These are phyloP conservation scores for Trichoderma orchidacearum DNA, from an alignment of 495 filamentous ascomycete species.

Conservation along the genomic window DNA sequence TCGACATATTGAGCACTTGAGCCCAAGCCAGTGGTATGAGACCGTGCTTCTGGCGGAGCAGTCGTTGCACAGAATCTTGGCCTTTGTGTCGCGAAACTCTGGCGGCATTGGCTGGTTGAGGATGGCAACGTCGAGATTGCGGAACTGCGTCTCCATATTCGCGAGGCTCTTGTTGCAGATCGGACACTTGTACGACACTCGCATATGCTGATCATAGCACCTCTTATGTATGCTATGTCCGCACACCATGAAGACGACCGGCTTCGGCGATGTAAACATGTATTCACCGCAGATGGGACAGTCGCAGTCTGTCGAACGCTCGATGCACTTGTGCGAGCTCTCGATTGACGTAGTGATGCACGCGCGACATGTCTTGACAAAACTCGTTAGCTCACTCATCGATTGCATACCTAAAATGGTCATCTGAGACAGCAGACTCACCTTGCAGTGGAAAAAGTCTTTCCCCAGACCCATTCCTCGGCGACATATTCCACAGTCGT, in stretches of 20 bases:
- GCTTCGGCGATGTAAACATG: slow-evolving; percentile 84
- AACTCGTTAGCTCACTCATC: slow-evolving; percentile 5
- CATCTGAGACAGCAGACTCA: slow-evolving; percentile 26
- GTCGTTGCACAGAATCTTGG: slow-evolving; percentile 84
- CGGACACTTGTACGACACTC: slow-evolving; percentile 82
- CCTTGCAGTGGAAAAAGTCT: slow-evolving; percentile 97
- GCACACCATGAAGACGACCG: slow-evolving; percentile 88
- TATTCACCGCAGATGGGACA: slow-evolving; percentile 98
- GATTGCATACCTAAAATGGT: background rate
- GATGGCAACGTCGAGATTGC: slow-evolving; percentile 75
- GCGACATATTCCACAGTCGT: slow-evolving; percentile 91
- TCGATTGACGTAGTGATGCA: slow-evolving; percentile 78
- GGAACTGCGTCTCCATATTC: slow-evolving; percentile 95
- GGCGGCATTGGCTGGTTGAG: slow-evolving; percentile 81
- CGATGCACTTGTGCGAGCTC: slow-evolving; percentile 79
- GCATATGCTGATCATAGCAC: slow-evolving; percentile 76
- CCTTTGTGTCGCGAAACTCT: slow-evolving; percentile 67
- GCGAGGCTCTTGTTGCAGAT: slow-evolving; percentile 85
- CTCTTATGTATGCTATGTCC: slow-evolving; percentile 88
- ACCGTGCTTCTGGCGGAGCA: slow-evolving; percentile 76
- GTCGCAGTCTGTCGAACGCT: slow-evolving; percentile 85
- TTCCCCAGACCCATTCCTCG: slow-evolving; percentile 86
- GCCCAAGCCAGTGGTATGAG: slow-evolving; percentile 85
- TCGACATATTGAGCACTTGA: slow-evolving; percentile 75
- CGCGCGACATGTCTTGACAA: slow-evolving; percentile 69